These are phyloP conservation scores for Cornus florida DNA, from an alignment of 148 eudicot species.

Conservation along the genomic window DNA sequence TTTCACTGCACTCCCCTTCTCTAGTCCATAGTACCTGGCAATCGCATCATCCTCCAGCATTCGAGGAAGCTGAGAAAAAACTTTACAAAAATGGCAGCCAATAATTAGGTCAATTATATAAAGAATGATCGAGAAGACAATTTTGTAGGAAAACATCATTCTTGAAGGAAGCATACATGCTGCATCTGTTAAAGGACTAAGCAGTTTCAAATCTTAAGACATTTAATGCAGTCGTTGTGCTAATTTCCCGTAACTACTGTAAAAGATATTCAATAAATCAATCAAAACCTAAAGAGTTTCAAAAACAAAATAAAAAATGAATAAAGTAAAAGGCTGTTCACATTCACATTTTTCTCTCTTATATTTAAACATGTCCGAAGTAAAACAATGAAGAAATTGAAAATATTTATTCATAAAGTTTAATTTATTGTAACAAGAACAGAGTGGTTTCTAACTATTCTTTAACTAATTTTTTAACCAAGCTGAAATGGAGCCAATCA, in stretches of 20 bases:
- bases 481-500: too few species aligned
- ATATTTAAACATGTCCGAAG: neutral
- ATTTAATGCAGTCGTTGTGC: too few species aligned
- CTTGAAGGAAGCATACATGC: neutral
- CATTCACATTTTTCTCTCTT: too few species aligned
- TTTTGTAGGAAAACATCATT: neutral
- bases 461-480: neutral
- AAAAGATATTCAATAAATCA: too few species aligned
- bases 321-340: too few species aligned
- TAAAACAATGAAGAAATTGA: neutral
- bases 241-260: too few species aligned
- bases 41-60: constrained; percentile 50
- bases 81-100: neutral
- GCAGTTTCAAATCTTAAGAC: too few species aligned
- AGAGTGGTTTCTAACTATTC: neutral
- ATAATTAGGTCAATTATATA: neutral
- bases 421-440: too few species aligned
- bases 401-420: too few species aligned
- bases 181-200: neutral
- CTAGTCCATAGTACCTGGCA: constrained; percentile 54
- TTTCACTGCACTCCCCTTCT: constrained; percentile 56
- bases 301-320: too few species aligned
- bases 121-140: neutral
- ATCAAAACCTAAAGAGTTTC: too few species aligned
- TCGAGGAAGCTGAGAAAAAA: constrained; percentile 41